Conservation (phyloP, 106 monocot species). For the Agapanthus africanus region DNA sequence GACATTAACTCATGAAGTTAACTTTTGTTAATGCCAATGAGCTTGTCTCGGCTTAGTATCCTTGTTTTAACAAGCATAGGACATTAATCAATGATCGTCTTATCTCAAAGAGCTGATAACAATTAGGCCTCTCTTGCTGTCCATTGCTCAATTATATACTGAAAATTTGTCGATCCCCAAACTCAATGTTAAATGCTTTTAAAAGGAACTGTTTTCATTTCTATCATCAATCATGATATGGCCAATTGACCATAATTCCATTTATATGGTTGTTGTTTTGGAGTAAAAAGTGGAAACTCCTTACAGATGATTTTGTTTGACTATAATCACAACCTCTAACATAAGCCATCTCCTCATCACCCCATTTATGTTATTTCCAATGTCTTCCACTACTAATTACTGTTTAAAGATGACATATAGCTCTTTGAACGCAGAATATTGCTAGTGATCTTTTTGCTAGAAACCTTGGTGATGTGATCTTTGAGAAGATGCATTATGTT, state of each 20-base stretch:
- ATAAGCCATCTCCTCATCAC: not conserved
- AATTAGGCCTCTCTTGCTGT: not conserved
- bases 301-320: not conserved
- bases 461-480: not conserved
- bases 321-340: not conserved
- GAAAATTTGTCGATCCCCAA: not conserved
- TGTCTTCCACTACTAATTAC: not conserved
- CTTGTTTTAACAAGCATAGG: not conserved
- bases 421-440: not conserved
- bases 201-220: no score
- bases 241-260: not conserved
- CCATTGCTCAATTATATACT: no score
- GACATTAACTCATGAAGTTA: not conserved
- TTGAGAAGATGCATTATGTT: not conserved
- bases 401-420: not conserved
- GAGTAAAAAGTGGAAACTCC: not conserved
- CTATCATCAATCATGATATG: not conserved
- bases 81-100: no score
- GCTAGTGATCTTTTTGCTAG: not conserved
- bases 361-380: not conserved
- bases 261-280: not conserved
- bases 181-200: not conserved
- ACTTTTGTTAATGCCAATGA: not conserved
- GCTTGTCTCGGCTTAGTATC: not conserved
- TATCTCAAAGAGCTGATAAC: no score